These are phyloP conservation scores for Solanum tacnaense DNA, from an alignment of 257 asterid species.

Conservation along the genomic window DNA sequence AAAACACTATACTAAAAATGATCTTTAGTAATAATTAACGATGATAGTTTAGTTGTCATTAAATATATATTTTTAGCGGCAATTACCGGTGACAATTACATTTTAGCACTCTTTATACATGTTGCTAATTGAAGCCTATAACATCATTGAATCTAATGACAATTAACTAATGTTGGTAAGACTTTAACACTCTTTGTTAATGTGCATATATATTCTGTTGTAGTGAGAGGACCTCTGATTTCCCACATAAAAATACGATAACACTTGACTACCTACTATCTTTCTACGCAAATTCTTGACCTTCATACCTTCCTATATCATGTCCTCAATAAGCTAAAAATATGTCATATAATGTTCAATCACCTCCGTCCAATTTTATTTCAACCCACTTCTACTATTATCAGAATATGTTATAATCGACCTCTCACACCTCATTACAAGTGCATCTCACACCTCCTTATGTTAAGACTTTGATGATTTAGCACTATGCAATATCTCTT, in stretches of 20 bases:
- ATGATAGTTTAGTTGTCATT: too few species aligned
- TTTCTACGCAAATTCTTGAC: background rate
- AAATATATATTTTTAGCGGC: too few species aligned
- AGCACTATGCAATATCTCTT: background rate
- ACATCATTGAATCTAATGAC: too few species aligned
- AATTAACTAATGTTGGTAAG: background rate
- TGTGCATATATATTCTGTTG: too few species aligned
- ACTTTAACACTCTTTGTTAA: background rate
- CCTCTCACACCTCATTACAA: background rate
- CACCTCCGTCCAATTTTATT: background rate
- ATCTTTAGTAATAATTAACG: too few species aligned
- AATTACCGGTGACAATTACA: too few species aligned
- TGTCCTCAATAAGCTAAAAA: background rate
- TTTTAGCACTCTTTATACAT: too few species aligned
- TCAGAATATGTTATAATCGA: too few species aligned
- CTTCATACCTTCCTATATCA: background rate
- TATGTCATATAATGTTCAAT: background rate
- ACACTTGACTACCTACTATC: background rate
- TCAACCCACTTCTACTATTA: background rate
- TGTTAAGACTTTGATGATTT: background rate
- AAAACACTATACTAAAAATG: background rate
- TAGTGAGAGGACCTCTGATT: background rate
- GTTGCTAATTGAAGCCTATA: background rate
- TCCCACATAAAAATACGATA: background rate
- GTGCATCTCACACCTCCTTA: background rate